Conservation (phyloP, 2,329 filamentous ascomycete genomes). For the Stachybotrys chartarum region DNA sequence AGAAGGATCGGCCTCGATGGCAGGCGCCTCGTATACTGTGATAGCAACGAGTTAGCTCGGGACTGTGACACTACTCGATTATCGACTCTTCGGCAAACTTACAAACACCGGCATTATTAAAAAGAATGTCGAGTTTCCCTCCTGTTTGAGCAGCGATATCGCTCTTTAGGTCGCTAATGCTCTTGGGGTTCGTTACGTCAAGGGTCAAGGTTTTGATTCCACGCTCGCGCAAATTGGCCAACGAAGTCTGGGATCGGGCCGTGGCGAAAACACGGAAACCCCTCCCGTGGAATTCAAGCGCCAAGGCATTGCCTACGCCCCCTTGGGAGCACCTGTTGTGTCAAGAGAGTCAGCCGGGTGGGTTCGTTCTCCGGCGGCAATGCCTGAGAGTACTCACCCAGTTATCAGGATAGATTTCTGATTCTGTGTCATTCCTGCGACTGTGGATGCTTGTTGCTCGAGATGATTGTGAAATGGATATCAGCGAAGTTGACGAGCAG, state of each 20-base stretch:
- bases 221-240: conserved; percentile 1
- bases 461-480: too few relatives aligned
- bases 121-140: conserved; percentile 6
- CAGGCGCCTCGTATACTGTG: too few relatives aligned
- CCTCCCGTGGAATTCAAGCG: conserved; percentile 5
- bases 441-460: conserved; percentile 6
- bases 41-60: too few relatives aligned
- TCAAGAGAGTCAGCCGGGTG: background rate
- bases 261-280: conserved; percentile 9
- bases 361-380: background rate
- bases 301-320: conserved; percentile 7
- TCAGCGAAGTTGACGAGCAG: too few relatives aligned
- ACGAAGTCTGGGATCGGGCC: conserved; percentile 5
- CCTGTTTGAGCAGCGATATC: conserved; percentile 4
- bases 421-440: background rate
- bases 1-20: too few relatives aligned
- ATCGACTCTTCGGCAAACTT: too few relatives aligned
- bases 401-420: conserved; percentile 6
- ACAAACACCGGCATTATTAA: conserved; percentile 9
- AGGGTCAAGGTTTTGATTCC: conserved; percentile 7
- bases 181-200: conserved; percentile 7
- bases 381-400: conserved; percentile 3
- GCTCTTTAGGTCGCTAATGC: conserved; percentile 4
- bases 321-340: background rate
- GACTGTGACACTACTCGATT: too few relatives aligned